Evolutionary conservation across 148 eudicot species (phyloP), one percentile per base, ranked within the genome.

Genomic region (Beta vulgaris): DNA sequence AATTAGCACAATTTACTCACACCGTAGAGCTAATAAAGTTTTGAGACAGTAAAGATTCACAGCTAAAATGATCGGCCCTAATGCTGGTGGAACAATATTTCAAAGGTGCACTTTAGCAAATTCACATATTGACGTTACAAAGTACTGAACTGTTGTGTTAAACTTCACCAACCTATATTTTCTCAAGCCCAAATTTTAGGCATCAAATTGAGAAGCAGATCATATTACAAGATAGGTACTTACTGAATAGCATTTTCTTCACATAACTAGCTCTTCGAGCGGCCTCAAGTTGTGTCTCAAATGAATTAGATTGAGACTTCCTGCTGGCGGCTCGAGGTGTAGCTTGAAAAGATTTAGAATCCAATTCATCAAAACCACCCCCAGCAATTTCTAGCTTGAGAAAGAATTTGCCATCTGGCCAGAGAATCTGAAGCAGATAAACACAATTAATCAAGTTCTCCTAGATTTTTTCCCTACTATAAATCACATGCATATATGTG

Each of bases 381-480:
- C 73, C 82, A 67, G 69, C 62, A 12, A 85, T 77, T 64, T 76
- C 84, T 72, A 89, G 71, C 78, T 80, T 90, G 61, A 81, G 81
- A 81, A 90, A 95, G 79, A 95, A 95, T 71, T 76, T 90, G 32
- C 96, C 99, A 76, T 82, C 90, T 43, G 97, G 98, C 97, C 97
- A 95, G 12, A 95, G 87, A 78, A 92, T 78, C 97, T 94, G 83
- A 80, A 32, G 54, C 53, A 67, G 53, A 67, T 4, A 70, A 48
- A 69, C 37, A 71, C 54, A 77, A 12, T 35, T 23, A 53, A 0
- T 55, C 55, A 48, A 73, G 42, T 36, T 67, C 26, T 43, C 53
- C 35, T 42, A 67, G 21, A 1, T 7, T 66, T 42, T 11, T 35
- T 3, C 9, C 9, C 4, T 39, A 4, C 57, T 51, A 51, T 35